phyloP scores from a whole-genome alignment of 1,139 yeast genomes.

The Kluyveromyces sp. region DNA sequence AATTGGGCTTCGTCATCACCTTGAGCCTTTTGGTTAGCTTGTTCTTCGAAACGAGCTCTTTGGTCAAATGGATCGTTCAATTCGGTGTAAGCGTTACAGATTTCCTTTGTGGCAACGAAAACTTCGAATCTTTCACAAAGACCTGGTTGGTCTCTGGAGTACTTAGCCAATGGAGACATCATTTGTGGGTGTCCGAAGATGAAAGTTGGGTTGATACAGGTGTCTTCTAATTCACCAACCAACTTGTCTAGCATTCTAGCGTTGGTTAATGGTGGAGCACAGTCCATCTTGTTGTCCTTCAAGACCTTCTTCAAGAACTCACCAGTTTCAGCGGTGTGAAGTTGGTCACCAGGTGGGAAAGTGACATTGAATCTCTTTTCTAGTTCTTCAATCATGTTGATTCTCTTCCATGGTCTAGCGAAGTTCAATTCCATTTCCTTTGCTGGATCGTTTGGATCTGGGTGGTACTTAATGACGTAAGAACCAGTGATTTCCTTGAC shows the following conservation, averaged over 20 bases:
- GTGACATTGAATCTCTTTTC: conserved; percentile 80
- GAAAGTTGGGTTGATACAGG: conserved; percentile 93
- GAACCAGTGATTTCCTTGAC: conserved; percentile 90
- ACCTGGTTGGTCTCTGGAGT: conserved; percentile 86
- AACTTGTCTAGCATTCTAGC: conserved; percentile 98
- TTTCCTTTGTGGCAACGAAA: conserved; percentile 96
- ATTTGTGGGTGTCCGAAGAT: conserved; percentile 98
- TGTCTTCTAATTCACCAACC: conserved; percentile 91
- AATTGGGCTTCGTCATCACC: conserved; percentile 99
- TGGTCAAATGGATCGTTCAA: conserved; percentile 98
- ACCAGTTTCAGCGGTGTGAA: conserved; percentile 92
- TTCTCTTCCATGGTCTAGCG: conserved; percentile 96
- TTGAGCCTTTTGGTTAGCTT: conserved; percentile 96
- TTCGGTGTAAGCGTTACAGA: conserved; percentile 97
- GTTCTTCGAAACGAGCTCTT: conserved; percentile 95
- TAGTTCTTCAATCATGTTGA: conserved; percentile 92
- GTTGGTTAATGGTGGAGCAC: conserved; percentile 94
- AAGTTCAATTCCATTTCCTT: conserved; percentile 76
- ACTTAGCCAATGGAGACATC: conserved; percentile 99
- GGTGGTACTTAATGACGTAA: conserved; percentile 80
- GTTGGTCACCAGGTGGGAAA: conserved; percentile 93
- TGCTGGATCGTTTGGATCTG: conserved; percentile 71
- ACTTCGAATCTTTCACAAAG: conserved; percentile 98
- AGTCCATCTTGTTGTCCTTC: conserved; percentile 74
- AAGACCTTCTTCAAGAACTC: conserved; percentile 77